These are phyloP conservation scores for Mycena venus DNA, from an alignment of 768 basidiomycete genomes.

Conservation along the genomic window DNA sequence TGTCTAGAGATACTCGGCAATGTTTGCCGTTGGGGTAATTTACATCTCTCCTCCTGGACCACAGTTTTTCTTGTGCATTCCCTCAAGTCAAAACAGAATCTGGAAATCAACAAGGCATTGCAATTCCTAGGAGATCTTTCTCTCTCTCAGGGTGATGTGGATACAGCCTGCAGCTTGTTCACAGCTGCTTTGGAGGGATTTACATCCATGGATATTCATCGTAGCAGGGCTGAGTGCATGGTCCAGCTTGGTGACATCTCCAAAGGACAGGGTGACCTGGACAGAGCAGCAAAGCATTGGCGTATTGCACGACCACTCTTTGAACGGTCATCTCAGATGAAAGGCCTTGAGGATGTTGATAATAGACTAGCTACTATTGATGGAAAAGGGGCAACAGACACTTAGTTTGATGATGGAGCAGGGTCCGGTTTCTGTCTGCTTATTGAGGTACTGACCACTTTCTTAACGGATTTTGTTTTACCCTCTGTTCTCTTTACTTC, in stretches of 20 bases:
- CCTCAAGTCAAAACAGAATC: neutral
- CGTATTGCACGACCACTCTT: neutral
- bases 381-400: no score
- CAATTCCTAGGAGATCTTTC: neutral
- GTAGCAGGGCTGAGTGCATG: neutral
- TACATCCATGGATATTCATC: neutral
- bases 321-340: neutral
- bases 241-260: neutral
- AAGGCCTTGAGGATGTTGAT: neutral
- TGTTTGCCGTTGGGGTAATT: neutral
- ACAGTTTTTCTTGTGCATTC: neutral
- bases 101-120: neutral
- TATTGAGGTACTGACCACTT: no score
- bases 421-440: no score
- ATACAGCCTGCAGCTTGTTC: neutral
- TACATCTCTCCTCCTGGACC: neutral
- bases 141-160: neutral
- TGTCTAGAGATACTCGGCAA: neutral
- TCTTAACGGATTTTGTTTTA: no score
- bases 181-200: neutral
- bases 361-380: neutral
- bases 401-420: no score
- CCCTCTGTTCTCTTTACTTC: no score
- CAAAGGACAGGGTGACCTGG: neutral
- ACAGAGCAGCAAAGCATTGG: neutral